Conservation (phyloP, 176 grass and related monocot species). For the Chloris gayana region DNA sequence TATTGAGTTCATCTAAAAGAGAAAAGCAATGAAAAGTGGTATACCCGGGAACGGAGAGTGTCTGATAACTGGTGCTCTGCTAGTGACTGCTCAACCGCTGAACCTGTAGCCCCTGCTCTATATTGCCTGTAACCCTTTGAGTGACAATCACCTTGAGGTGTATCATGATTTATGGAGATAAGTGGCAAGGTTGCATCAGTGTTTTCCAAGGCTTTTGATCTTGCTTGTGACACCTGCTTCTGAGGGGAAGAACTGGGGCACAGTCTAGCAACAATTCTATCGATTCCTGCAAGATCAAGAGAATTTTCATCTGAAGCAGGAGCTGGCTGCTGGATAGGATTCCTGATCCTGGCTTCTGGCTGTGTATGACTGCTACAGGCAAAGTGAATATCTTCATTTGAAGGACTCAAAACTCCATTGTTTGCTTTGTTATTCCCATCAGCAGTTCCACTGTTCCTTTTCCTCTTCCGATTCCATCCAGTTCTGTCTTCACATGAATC, state of each 20-base stretch:
- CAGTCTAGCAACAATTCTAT: constrained; percentile 31
- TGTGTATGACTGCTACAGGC: constrained; percentile 3
- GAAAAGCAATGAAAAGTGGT: neutral
- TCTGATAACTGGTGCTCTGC: neutral
- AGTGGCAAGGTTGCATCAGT: constrained; percentile 10
- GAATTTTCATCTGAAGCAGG: constrained; percentile 35
- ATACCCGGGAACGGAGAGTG: constrained; percentile 24
- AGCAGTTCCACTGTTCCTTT: constrained; percentile 13
- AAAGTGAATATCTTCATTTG: constrained; percentile 27
- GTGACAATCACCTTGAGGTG: constrained; percentile 17
- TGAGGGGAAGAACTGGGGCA: constrained; percentile 27
- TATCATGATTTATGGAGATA: constrained; percentile 18
- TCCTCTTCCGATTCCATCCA: constrained; percentile 30
- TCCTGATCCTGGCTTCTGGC: constrained; percentile 1
- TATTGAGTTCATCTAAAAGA: neutral
- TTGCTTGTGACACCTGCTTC: constrained; percentile 6
- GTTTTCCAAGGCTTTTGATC: constrained; percentile 27
- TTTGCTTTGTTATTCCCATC: constrained; percentile 6
- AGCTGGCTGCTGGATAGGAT: constrained; percentile 22
- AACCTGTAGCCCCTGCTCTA: neutral
- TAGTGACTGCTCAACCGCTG: constrained; percentile 5
- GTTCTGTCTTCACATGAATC: constrained; percentile 14
- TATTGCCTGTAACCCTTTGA: constrained; percentile 5
- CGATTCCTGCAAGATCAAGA: constrained; percentile 27
- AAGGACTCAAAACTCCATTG: neutral